Conservation (phyloP, 495 filamentous ascomycete genomes). For the Penicillium nucicola region DNA sequence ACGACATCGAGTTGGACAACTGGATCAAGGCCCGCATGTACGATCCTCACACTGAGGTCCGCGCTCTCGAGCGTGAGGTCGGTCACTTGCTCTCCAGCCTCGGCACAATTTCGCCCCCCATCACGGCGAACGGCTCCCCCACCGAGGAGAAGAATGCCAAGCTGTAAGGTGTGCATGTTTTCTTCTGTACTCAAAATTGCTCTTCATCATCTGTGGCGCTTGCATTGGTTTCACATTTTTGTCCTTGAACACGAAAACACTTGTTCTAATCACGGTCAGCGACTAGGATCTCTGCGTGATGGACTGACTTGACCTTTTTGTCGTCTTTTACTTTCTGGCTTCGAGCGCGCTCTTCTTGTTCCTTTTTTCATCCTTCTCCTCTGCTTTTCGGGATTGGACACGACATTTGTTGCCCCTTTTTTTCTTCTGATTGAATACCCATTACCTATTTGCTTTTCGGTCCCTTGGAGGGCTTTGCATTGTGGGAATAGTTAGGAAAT, state of each 20-base stretch:
- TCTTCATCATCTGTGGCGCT: background rate
- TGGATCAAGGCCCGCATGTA: conserved; percentile 84
- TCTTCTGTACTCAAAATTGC: conserved; percentile 5
- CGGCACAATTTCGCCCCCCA: conserved; percentile 26
- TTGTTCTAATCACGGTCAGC: conserved; percentile 5
- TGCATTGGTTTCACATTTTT: background rate
- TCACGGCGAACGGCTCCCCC: conserved; percentile 23
- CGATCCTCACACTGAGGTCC: conserved; percentile 65
- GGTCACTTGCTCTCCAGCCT: conserved; percentile 44
- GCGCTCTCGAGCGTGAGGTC: conserved; percentile 54
- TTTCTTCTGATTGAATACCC: conserved; percentile 23
- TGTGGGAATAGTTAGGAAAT: conserved; percentile 2
- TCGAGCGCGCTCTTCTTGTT: conserved; percentile 24
- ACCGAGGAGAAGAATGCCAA: conserved; percentile 41
- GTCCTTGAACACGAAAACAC: conserved; percentile 1
- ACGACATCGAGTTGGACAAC: conserved; percentile 69
- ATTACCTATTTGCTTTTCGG: conserved; percentile 7
- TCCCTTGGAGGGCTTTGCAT: conserved; percentile 13
- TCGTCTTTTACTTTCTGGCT: conserved; percentile 23
- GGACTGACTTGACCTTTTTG: conserved; percentile 4
- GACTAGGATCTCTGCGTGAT: conserved; percentile 23
- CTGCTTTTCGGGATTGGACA: conserved; percentile 21
- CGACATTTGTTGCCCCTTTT: conserved; percentile 4
- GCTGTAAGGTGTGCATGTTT: conserved; percentile 32
- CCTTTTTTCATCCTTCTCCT: conserved; percentile 15